Evolutionary conservation across 306 rosid species (phyloP), one percentile per base, ranked within the genome.

Genomic region (Myrica gale): DNA sequence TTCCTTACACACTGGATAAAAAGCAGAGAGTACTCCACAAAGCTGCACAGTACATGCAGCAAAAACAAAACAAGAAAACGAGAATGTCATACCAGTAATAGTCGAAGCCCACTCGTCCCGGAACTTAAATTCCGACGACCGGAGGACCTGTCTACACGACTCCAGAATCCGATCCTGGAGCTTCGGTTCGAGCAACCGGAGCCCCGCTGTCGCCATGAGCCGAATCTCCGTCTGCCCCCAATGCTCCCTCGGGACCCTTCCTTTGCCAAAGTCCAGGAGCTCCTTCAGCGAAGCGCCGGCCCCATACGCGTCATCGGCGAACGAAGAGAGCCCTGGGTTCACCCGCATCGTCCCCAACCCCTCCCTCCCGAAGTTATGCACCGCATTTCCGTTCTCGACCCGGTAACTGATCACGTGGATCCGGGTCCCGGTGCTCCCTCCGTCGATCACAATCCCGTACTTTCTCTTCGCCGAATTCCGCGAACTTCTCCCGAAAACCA

Each of bases 151-250:
- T 80, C 93, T 83, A 45, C 99, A 95, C 16, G 97, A 88, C 45
- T 79, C 87, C 47, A 92, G 79, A 75, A 95, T 88, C 78, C 53
- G 85, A 69, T 70, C 81, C 89, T 87, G 97, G 66, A 76, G 83
- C 58, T 73, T 69, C 44, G 66, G 43, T 7, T 85, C 86, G 17
- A 92, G 81, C 81, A 95, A 46, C 77, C 99, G 85, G 72, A 95
- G 77, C 80, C 99, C 99, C 60, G 97, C 99, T 4, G 97, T 95
- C 0, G 99, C 99, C 99, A 95, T 92, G 19, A 95, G 85, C 86
- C 96, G 85, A 74, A 95, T 74, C 78, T 92, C 97, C 16, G 97
- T 90, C 7, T 84, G 82, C 58, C 75, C 74, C 99, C 99, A 90
- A 0, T 23, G 76, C 68, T 83, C 93, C 76, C 68, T 88, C 19